A percentile compares a stretch with the other conserved stretches of the same genome.
Conservation (phyloP, 2,329 filamentous ascomycete genomes). For the Pyricularia grisea region DNA sequence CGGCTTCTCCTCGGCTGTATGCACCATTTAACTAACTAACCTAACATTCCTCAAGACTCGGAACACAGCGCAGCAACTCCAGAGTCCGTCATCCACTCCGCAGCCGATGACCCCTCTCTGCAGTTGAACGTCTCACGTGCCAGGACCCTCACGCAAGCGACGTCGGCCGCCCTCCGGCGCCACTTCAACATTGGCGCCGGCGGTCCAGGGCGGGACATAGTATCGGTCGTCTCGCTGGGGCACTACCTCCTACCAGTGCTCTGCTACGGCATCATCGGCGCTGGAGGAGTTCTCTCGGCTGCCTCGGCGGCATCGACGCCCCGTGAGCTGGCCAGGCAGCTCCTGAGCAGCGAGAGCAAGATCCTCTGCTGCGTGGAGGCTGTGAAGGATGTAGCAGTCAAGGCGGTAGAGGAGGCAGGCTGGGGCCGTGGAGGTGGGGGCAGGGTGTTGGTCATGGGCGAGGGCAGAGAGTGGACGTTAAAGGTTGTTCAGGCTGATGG, state of each 20-base stretch:
- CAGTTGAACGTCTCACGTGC: slow-evolving; percentile 41
- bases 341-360: slow-evolving; percentile 23
- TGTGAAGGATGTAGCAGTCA: slow-evolving; percentile 32
- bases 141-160: neutral
- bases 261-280: slow-evolving; percentile 47
- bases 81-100: slow-evolving; percentile 44
- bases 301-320: slow-evolving; percentile 40
- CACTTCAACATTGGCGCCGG: slow-evolving; percentile 40
- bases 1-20: neutral
- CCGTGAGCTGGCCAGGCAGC: slow-evolving; percentile 37
- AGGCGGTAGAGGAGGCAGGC: slow-evolving; percentile 36
- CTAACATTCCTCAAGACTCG: slow-evolving; percentile 21
- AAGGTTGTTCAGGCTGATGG: slow-evolving; percentile 18
- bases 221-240: slow-evolving; percentile 46
- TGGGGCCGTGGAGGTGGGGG: slow-evolving; percentile 21
- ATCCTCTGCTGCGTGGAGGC: slow-evolving; percentile 37
- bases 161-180: slow-evolving; percentile 27
- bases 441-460: slow-evolving; percentile 42
- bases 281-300: slow-evolving; percentile 49
- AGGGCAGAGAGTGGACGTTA: slow-evolving; percentile 16
- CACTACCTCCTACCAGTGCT: slow-evolving; percentile 43
- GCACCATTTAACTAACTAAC: slow-evolving; percentile 4
- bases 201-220: slow-evolving; percentile 40
- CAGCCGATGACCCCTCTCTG: slow-evolving; percentile 46
- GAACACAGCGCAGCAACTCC: slow-evolving; percentile 25